Percentiles rank a stretch among this genome's conserved stretches.
Conservation (phyloP, 73 alveolate genomes). For the Tetrahymena borealis region DNA sequence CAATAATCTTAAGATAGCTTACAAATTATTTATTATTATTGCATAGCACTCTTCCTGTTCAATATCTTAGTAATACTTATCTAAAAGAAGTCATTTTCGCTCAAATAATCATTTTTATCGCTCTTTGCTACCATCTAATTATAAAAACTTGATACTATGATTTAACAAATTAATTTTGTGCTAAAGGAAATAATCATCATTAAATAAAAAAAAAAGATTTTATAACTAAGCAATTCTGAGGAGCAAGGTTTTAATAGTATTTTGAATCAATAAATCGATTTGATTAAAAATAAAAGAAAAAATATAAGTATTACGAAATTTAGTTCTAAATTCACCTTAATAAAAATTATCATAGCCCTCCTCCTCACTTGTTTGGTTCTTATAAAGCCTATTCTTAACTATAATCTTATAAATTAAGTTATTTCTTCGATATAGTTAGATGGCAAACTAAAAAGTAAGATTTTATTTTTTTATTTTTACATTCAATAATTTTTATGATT, state of each 20-base stretch:
- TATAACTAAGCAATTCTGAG: neutral
- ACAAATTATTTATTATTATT: too few species aligned
- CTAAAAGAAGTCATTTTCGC: too few species aligned
- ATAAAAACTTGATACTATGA: neutral
- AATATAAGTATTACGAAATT: neutral
- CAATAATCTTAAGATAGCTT: too few species aligned
- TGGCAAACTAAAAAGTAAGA: too few species aligned
- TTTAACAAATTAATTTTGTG: neutral
- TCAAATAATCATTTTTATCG: too few species aligned
- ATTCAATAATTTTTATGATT: too few species aligned
- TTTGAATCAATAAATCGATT: neutral
- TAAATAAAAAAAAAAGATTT: neutral
- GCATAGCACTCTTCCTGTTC: too few species aligned
- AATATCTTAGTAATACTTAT: too few species aligned
- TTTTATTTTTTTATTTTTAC: too few species aligned
- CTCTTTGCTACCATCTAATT: neutral
- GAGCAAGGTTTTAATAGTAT: neutral
- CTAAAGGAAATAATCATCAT: neutral
- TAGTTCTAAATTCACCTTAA: neutral
- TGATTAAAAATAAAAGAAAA: neutral
- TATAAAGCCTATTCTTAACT: neutral
- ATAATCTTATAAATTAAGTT: too few species aligned
- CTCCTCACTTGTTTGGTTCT: neutral
- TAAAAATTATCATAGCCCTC: neutral
- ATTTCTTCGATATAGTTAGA: too few species aligned